phyloP scores from a whole-genome alignment of 495 filamentous ascomycete species.

The Jackrogersella minutella region DNA sequence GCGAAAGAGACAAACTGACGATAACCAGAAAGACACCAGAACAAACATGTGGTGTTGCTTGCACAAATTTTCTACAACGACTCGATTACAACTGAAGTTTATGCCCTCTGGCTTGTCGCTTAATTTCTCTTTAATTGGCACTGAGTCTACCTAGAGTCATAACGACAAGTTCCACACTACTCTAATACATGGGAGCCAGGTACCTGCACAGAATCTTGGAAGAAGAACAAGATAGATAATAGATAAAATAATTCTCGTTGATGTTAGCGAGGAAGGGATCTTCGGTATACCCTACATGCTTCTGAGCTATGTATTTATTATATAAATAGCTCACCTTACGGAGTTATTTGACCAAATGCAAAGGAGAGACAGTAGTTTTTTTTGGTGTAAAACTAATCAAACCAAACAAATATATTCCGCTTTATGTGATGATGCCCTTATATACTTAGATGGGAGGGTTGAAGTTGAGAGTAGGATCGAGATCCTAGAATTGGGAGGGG shows the following conservation, averaged over 20 bases:
- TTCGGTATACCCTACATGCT: not conserved
- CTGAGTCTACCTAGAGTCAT: not conserved
- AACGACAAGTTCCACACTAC: not conserved
- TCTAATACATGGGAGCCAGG: not conserved
- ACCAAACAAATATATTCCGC: too few relatives aligned
- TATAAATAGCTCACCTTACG: not conserved
- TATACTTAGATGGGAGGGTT: too few relatives aligned
- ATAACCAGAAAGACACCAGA: not conserved
- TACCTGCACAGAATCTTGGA: constrained; percentile 10
- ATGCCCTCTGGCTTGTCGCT: not conserved
- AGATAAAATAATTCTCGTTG: not conserved
- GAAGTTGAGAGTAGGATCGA: not conserved
- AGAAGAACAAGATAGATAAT: constrained; percentile 1
- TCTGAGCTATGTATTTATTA: not conserved
- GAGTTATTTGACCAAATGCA: not conserved
- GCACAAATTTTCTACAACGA: not conserved
- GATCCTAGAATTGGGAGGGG: not conserved
- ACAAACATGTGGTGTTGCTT: not conserved
- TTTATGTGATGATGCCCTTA: too few relatives aligned
- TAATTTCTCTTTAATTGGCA: not conserved
- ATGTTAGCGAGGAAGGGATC: not conserved
- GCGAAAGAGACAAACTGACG: not conserved
- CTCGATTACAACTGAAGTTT: not conserved
- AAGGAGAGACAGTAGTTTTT: too few relatives aligned
- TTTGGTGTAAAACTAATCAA: too few relatives aligned